Conservation (phyloP, 441 rosid genomes). For the Syzygium syzygioides region DNA sequence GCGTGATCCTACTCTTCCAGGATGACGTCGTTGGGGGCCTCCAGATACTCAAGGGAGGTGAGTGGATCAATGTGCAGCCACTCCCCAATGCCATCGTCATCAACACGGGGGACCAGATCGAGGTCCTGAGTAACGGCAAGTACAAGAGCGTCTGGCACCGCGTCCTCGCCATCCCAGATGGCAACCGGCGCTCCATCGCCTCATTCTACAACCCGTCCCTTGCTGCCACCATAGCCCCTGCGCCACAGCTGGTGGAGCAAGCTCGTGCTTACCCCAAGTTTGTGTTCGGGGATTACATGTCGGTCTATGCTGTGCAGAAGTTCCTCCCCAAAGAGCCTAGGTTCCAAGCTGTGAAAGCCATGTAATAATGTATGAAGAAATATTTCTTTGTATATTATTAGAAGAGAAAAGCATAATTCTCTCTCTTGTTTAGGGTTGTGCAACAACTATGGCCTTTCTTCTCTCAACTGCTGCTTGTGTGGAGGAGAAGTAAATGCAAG, state of each 20-base stretch:
- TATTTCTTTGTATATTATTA: not conserved
- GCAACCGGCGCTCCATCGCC: slow-evolving; percentile 78
- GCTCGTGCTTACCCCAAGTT: slow-evolving; percentile 51
- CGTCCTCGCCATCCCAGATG: slow-evolving; percentile 36
- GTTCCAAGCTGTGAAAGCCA: slow-evolving; percentile 61
- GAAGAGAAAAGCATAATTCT: not conserved
- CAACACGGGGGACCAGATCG: slow-evolving; percentile 92
- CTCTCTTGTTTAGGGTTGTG: not conserved
- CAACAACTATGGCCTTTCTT: not conserved
- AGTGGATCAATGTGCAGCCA: slow-evolving; percentile 89
- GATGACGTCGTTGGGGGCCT: slow-evolving; percentile 78
- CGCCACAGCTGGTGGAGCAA: slow-evolving; percentile 25
- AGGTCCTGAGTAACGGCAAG: slow-evolving; percentile 76
- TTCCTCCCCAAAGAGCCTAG: slow-evolving; percentile 87
- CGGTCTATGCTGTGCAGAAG: slow-evolving; percentile 75
- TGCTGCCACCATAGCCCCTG: slow-evolving; percentile 71
- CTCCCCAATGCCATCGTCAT: slow-evolving; percentile 61
- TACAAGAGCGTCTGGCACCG: slow-evolving; percentile 92
- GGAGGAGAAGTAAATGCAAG: not conserved
- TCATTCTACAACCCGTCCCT: slow-evolving; percentile 81
- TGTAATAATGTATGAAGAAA: slow-evolving; percentile 12
- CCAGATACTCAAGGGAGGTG: slow-evolving; percentile 68
- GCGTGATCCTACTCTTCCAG: slow-evolving; percentile 75
- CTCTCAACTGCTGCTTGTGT: not conserved
- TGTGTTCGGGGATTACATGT: slow-evolving; percentile 87